Evolutionary conservation across 768 basidiomycete genomes (phyloP), one percentile per base, ranked within the genome.

Genomic region (Naematelia encephala): DNA sequence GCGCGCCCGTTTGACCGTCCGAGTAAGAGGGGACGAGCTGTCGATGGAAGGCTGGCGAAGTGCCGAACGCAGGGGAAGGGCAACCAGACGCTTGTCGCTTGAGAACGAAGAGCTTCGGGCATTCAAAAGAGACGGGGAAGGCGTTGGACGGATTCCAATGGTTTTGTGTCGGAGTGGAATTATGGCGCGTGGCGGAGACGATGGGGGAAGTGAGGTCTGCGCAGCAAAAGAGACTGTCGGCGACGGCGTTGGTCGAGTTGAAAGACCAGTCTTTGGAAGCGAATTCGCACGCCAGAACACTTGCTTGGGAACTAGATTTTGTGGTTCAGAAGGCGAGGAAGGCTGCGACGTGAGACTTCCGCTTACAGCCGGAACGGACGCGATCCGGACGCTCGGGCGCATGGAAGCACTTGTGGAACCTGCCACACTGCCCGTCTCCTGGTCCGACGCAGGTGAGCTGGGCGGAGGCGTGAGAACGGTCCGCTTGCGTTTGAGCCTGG

Each of bases 1-100:
- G 46, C 64, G 51, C 14, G 67, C 61, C 4, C 63, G 57, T 47
- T 66, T 66, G 16, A 48, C 44, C 26, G 59, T 63, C 8, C 39
- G 42, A 25, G 45, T 42, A 23, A 14, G 23, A 19, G 56, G 43
- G 3, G 57, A 42, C 26, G 61, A 26, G 10, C 53, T 34, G 4
- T 25, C 23, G 16, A 56, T 60, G 1, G 62, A 59, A 5, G 67
- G 60, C 23, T 49, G 54, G 1, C 53, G 39, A 8, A 63, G 54
- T n/a, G 57, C 49, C 22, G 59, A 57, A 16, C 57, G 54, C 14
- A 60, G 60, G 8, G 67, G 61, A 21, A 55, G 16, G 13, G 45
- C 39, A 11, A 57, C 30, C 2, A 54, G 51, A 1, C 49, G 1
- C n/a, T 48, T 19, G 29, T 62, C 60, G 25, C 60, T 57, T 13